phyloP scores from a whole-genome alignment of 257 asterid species.

The Anisodus acutangulus region DNA sequence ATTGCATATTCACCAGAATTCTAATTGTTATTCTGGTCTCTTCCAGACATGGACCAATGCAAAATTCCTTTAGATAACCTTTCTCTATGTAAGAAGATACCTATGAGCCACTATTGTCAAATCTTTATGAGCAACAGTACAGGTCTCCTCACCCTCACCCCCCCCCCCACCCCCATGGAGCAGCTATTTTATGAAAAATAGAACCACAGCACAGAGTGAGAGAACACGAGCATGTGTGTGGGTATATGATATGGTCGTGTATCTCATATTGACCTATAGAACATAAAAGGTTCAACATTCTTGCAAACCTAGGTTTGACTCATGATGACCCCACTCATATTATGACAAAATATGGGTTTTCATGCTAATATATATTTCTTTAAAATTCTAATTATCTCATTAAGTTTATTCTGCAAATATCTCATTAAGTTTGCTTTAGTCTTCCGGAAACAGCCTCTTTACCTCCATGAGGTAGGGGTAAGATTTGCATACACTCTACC shows the following conservation, averaged over 20 bases:
- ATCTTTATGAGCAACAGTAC: not conserved
- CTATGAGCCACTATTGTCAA: not conserved
- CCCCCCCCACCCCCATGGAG: not conserved
- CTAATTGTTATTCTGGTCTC: slow-evolving; percentile 7
- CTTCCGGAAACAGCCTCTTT: no score
- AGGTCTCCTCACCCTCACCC: not conserved
- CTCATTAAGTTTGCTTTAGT: not conserved
- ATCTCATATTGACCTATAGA: not conserved
- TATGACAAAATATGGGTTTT: not conserved
- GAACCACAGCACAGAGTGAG: not conserved
- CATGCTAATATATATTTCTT: slow-evolving; percentile 4
- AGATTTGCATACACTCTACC: no score
- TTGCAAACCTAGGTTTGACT: slow-evolving; percentile 3
- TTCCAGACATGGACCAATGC: not conserved
- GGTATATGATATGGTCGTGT: not conserved
- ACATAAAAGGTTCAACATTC: not conserved
- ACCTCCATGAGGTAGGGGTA: no score
- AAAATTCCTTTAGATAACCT: not conserved
- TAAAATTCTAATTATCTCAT: slow-evolving; percentile 18
- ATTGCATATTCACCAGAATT: slow-evolving; percentile 6
- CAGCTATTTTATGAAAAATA: not conserved
- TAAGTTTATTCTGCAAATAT: not conserved
- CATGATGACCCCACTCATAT: not conserved
- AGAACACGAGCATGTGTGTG: not conserved
- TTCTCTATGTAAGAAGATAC: not conserved